These are phyloP conservation scores for Colletotrichum cereale DNA, from an alignment of 2,329 filamentous ascomycete species.

Conservation along the genomic window DNA sequence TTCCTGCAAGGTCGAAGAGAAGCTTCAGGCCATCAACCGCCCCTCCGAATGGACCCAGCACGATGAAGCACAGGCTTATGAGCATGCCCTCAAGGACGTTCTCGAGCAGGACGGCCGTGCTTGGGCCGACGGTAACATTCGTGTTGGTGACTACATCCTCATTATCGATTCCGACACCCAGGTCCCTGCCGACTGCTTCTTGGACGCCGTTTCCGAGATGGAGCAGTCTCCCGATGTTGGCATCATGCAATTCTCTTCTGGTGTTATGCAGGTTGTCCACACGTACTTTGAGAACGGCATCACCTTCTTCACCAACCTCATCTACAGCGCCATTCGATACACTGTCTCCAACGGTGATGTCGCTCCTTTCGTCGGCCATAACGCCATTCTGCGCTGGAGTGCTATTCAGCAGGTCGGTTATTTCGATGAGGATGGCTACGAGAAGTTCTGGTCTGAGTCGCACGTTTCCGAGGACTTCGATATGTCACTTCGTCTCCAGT, in stretches of 20 bases:
- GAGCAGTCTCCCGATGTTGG: conserved; percentile 83
- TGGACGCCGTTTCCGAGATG: conserved; percentile 86
- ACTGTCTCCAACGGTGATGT: conserved; percentile 83
- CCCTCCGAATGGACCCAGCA: conserved; percentile 74
- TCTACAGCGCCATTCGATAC: conserved; percentile 82
- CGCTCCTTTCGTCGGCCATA: conserved; percentile 85
- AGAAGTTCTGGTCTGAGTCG: conserved; percentile 86
- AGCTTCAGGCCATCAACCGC: conserved; percentile 69
- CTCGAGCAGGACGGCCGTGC: conserved; percentile 77
- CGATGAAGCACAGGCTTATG: conserved; percentile 76
- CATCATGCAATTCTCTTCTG: conserved; percentile 82
- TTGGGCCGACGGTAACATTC: conserved; percentile 88
- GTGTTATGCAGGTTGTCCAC: conserved; percentile 83
- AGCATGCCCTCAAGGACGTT: conserved; percentile 73
- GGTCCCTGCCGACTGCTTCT: conserved; percentile 80
- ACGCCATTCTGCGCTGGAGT: conserved; percentile 80
- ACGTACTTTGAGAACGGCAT: conserved; percentile 80
- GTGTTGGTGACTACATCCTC: conserved; percentile 85
- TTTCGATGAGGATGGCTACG: conserved; percentile 76
- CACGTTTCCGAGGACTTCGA: conserved; percentile 87
- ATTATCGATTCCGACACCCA: conserved; percentile 85
- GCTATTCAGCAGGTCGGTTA: conserved; percentile 82
- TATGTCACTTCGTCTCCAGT: conserved; percentile 83
- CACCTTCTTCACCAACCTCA: conserved; percentile 79
- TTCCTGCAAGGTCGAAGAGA: conserved; percentile 78